Conservation (phyloP, 2,329 filamentous ascomycete species). For the Trichoderma harzianum region DNA sequence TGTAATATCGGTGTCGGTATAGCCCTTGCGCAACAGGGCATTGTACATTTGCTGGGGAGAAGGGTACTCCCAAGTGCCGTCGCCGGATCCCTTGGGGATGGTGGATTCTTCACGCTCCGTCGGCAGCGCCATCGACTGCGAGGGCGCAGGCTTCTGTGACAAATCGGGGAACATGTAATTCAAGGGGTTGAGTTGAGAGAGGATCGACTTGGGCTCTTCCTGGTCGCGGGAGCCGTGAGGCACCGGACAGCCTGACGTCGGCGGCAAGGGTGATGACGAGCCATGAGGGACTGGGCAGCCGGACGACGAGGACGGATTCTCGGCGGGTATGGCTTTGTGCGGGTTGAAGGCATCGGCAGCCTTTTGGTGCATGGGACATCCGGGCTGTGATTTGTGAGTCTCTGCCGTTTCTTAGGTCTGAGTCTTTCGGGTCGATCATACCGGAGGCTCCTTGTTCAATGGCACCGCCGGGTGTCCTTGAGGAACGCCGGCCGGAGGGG, state of each 20-base stretch:
- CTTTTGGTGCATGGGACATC: slow-evolving; percentile 58
- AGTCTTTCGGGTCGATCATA: slow-evolving; percentile 21
- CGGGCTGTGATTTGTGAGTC: slow-evolving; percentile 39
- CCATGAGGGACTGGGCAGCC: slow-evolving; percentile 47
- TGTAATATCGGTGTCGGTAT: slow-evolving; percentile 88
- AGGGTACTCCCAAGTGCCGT: slow-evolving; percentile 90
- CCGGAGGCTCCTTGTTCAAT: slow-evolving; percentile 33
- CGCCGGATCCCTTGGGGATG: slow-evolving; percentile 79
- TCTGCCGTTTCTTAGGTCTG: neutral
- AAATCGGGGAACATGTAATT: slow-evolving; percentile 95
- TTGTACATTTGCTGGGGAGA: slow-evolving; percentile 99
- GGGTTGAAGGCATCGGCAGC: slow-evolving; percentile 46
- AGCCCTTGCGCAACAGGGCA: slow-evolving; percentile 90
- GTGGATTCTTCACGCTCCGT: slow-evolving; percentile 80
- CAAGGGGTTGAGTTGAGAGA: slow-evolving; percentile 62
- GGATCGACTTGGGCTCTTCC: slow-evolving; percentile 42
- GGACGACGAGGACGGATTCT: slow-evolving; percentile 32
- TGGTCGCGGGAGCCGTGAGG: slow-evolving; percentile 37
- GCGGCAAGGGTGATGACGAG: slow-evolving; percentile 25
- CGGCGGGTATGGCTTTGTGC: slow-evolving; percentile 23
- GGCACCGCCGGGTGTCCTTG: slow-evolving; percentile 32
- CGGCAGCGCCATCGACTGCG: slow-evolving; percentile 72
- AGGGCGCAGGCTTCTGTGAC: slow-evolving; percentile 71
- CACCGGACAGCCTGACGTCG: slow-evolving; percentile 43
- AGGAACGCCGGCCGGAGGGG: slow-evolving; percentile 35